Base-by-base conservation (phyloP, 2,329 filamentous ascomycete genomes). In the Colletotrichum sidae region DNA sequence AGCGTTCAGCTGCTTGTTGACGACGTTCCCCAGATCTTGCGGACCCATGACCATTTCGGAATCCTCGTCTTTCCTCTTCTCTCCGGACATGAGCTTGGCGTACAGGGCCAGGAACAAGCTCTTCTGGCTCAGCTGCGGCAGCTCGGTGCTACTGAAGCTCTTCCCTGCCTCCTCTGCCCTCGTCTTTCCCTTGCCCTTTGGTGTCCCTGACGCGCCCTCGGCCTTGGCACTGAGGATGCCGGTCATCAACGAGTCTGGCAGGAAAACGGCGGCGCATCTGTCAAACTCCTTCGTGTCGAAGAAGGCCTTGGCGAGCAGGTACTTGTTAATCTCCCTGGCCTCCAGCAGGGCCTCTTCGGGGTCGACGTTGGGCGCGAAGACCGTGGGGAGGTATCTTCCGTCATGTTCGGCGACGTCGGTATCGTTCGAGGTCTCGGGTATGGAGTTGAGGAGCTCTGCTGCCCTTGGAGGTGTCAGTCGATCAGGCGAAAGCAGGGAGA, bases 221-320 rank as follows among this genome's bases (percentile, higher is more conserved):
- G 78, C 75, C 55, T 79, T 81, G 6, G 89, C 78, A 38, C 82
- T 79, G 6, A 92, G 77, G 49, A 92, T 83, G 67, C 89, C 87
- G 37, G 90, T 86, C n/a, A 93, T 85, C 39, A 92, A 83, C n/a
- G 90, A 87, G 68, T 93, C 88, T n/a, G 93, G 92, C 2, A 97
- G 84, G 73, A 97, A 96, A 44, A 96, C 91, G 55, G 93, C 92
- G 37, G 95, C 92, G 76, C 95, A 97, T 69, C 96, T 92, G 74
- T 98, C 95, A 73, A 91, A 98, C 76, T 99, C 96, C 70, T 93
- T 91, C 72, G 94, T 97, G 77, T 98, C 95, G 75, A 98, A 98
- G 70, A 96, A 91, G 0, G 95, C 92, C 77, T 97, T 97, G 57
- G 96, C 95, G 17, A 98, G 84, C 2, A 98, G 86, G 75, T 95